These are phyloP conservation scores for Globisporangium rhizosaccharum DNA, from an alignment of 352 stramenopile genomes.

Conservation along the genomic window DNA sequence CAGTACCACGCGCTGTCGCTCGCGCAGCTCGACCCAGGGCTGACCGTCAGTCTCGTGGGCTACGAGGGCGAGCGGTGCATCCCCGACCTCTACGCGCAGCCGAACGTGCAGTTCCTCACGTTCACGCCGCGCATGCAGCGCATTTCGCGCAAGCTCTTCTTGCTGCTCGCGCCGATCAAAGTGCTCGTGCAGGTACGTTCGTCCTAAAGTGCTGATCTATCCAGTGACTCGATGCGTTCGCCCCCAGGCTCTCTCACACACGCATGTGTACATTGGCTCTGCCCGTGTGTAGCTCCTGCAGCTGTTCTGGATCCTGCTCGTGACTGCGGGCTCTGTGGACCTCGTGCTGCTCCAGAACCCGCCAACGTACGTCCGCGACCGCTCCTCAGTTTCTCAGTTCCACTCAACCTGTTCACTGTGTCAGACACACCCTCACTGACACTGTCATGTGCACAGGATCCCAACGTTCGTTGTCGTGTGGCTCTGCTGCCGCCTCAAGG, in stretches of 20 bases:
- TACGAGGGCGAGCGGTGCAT: constrained; percentile 91
- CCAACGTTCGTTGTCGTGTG: constrained; percentile 92
- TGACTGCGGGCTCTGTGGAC: constrained; percentile 72
- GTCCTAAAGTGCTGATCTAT: background rate
- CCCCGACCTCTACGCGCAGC: constrained; percentile 49
- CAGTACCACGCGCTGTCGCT: constrained; percentile 98
- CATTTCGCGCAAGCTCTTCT: constrained; percentile 58
- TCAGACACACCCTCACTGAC: background rate
- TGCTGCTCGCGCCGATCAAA: constrained; percentile 82
- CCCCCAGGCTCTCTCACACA: background rate
- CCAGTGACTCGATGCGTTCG: too few relatives aligned
- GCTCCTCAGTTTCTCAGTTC: too few relatives aligned
- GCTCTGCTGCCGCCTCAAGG: constrained; percentile 62
- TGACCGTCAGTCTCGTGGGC: constrained; percentile 90
- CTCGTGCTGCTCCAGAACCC: constrained; percentile 98
- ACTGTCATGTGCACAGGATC: constrained; percentile 49
- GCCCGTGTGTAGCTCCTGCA: constrained; percentile 48
- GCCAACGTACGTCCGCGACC: constrained; percentile 58
- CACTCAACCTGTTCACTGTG: background rate
- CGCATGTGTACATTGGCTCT: constrained; percentile 4
- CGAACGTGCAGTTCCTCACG: constrained; percentile 70
- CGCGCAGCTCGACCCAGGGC: constrained; percentile 51
- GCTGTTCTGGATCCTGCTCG: constrained; percentile 75
- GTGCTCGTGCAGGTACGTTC: constrained; percentile 54
- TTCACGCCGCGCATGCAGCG: constrained; percentile 65